A percentile compares a stretch with the other conserved stretches of the same genome.
Evolutionary conservation across 2,329 filamentous ascomycete species (phyloP).

Genomic region (Claviceps africana): DNA sequence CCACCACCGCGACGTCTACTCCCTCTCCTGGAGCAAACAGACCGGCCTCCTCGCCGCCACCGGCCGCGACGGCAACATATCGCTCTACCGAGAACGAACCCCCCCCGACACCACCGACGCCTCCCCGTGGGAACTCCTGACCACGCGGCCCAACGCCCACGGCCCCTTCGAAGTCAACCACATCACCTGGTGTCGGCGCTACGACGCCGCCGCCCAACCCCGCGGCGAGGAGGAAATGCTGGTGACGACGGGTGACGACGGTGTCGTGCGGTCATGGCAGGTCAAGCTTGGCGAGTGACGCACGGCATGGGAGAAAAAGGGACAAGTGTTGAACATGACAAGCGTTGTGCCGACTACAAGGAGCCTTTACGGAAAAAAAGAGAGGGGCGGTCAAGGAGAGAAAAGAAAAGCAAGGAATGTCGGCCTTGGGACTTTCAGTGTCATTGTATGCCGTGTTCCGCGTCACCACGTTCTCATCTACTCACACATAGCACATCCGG

Average conservation of each 20-base stretch:
- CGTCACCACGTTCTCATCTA: no score
- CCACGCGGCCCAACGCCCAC: constrained; percentile 59
- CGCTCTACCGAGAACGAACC: constrained; percentile 62
- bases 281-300: constrained; percentile 26
- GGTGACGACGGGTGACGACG: constrained; percentile 85
- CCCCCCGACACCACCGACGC: no score
- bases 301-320: no score
- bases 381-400: no score
- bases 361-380: no score
- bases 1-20: constrained; percentile 74
- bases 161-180: constrained; percentile 93
- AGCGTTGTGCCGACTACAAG: no score
- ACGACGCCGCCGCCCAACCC: constrained; percentile 46
- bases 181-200: constrained; percentile 70
- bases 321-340: no score
- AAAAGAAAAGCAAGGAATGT: no score
- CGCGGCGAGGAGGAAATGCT: constrained; percentile 64
- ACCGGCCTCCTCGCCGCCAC: constrained; percentile 74
- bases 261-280: constrained; percentile 72
- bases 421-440: no score
- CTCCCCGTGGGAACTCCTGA: constrained; percentile 61
- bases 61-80: constrained; percentile 72
- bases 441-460: no score
- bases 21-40: constrained; percentile 65
- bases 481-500: no score